A percentile compares a stretch with the other conserved stretches of the same genome.
Conservation (phyloP, 2,329 filamentous ascomycete species). For the Hypoxylon sp. region DNA sequence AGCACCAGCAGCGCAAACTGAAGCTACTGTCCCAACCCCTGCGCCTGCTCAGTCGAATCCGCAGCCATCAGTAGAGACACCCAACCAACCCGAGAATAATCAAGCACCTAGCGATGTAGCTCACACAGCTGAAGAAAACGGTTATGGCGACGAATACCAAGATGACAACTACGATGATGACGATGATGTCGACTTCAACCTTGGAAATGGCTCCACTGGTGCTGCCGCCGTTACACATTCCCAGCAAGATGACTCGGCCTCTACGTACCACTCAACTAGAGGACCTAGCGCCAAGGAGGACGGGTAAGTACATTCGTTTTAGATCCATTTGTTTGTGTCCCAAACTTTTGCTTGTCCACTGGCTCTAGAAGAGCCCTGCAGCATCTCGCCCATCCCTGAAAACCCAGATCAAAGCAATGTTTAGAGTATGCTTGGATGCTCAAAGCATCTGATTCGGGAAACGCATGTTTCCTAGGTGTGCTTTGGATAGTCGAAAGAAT, state of each 20-base stretch:
- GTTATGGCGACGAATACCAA: slow-evolving; percentile 60
- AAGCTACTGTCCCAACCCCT: slow-evolving; percentile 43
- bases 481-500: slow-evolving; percentile 41
- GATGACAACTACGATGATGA: slow-evolving; percentile 66
- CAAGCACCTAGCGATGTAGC: slow-evolving; percentile 53
- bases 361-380: slow-evolving; percentile 38
- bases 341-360: slow-evolving; percentile 27
- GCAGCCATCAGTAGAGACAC: slow-evolving; percentile 52
- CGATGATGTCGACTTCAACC: slow-evolving; percentile 72
- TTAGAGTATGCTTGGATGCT: slow-evolving; percentile 20
- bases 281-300: slow-evolving; percentile 88
- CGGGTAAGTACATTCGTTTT: slow-evolving; percentile 76
- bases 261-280: slow-evolving; percentile 55
- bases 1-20: slow-evolving; percentile 44
- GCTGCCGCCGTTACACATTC: slow-evolving; percentile 48
- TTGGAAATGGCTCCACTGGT: slow-evolving; percentile 61
- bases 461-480: slow-evolving; percentile 27
- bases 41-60: slow-evolving; percentile 46
- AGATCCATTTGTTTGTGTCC: slow-evolving; percentile 32
- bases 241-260: slow-evolving; percentile 56
- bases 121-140: slow-evolving; percentile 52
- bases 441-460: slow-evolving; percentile 22
- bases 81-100: slow-evolving; percentile 54
- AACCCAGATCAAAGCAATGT: slow-evolving; percentile 28
- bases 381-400: slow-evolving; percentile 22